Evolutionary conservation across 768 basidiomycete species (phyloP).

Genomic region (Boletus rubroflammeus): DNA sequence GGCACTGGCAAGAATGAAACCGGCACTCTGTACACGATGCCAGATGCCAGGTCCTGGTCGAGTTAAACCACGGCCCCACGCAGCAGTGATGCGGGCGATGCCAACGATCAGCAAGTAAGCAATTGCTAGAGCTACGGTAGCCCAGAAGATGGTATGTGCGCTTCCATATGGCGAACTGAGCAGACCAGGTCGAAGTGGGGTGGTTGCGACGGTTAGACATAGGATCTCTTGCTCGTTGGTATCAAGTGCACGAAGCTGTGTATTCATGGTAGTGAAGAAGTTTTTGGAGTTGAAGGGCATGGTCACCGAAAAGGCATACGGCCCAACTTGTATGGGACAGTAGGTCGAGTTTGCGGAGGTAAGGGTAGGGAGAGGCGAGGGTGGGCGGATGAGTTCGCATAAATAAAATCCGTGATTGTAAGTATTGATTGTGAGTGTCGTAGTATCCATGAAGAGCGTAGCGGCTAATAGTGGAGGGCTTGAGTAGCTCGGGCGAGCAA

Average conservation of each 20-base stretch:
- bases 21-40: conserved; percentile 74
- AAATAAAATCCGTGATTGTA: conserved; percentile 70
- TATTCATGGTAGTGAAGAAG: conserved; percentile 78
- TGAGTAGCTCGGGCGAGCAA: conserved; percentile 4
- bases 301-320: conserved; percentile 75
- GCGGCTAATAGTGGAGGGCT: conserved; percentile 40
- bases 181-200: conserved; percentile 65
- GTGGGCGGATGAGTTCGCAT: conserved; percentile 75
- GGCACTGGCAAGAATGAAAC: conserved; percentile 88
- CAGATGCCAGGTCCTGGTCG: conserved; percentile 60
- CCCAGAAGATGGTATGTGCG: conserved; percentile 69
- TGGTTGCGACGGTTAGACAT: conserved; percentile 75
- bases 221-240: conserved; percentile 76
- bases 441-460: conserved; percentile 82
- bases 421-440: conserved; percentile 73
- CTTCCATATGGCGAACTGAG: conserved; percentile 58
- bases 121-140: conserved; percentile 66
- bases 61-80: conserved; percentile 70
- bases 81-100: conserved; percentile 76
- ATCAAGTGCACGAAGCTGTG: conserved; percentile 86
- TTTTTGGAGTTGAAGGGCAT: conserved; percentile 64
- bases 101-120: conserved; percentile 82
- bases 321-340: conserved; percentile 78
- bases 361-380: conserved; percentile 60
- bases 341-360: conserved; percentile 39